A percentile compares a stretch with the other conserved stretches of the same genome.
Conservation (phyloP, 129 eudicot species). For the Gnaphalium uliginosum region DNA sequence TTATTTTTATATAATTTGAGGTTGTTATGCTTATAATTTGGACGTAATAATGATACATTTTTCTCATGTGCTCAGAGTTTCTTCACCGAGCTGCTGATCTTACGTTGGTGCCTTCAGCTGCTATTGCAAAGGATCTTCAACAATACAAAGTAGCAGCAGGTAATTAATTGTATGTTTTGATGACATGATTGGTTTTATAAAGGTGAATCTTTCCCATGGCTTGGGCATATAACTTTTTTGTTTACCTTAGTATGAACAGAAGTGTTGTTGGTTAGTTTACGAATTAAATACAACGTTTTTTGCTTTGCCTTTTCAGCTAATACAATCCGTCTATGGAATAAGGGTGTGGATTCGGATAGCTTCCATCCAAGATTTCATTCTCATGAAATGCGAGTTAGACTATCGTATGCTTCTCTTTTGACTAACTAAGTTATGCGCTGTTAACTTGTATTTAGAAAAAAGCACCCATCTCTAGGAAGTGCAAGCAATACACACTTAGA, state of each 20-base stretch:
- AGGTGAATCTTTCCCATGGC: background rate
- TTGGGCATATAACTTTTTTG: background rate
- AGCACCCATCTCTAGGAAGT: background rate
- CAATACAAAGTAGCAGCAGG: slow-evolving; percentile 85
- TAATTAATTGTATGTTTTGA: slow-evolving; percentile 14
- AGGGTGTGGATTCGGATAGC: slow-evolving; percentile 99
- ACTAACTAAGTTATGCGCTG: background rate
- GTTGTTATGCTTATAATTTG: background rate
- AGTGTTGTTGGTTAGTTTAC: background rate
- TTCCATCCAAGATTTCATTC: slow-evolving; percentile 81
- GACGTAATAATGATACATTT: background rate
- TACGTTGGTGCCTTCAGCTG: slow-evolving; percentile 97
- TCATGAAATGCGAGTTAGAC: slow-evolving; percentile 79
- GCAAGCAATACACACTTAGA: background rate
- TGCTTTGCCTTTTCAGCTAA: slow-evolving; percentile 53
- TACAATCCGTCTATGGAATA: slow-evolving; percentile 92
- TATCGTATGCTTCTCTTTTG: slow-evolving; percentile 51
- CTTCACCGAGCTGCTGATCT: slow-evolving; percentile 98
- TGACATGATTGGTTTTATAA: background rate
- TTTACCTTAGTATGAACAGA: background rate
- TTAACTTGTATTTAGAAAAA: slow-evolving; percentile 9
- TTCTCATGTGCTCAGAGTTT: slow-evolving; percentile 51
- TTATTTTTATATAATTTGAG: background rate
- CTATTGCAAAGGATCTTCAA: slow-evolving; percentile 83
- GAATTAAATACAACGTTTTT: background rate